Conservation (phyloP, 2,329 filamentous ascomycete species). For the Apiospora rasikravindrae region DNA sequence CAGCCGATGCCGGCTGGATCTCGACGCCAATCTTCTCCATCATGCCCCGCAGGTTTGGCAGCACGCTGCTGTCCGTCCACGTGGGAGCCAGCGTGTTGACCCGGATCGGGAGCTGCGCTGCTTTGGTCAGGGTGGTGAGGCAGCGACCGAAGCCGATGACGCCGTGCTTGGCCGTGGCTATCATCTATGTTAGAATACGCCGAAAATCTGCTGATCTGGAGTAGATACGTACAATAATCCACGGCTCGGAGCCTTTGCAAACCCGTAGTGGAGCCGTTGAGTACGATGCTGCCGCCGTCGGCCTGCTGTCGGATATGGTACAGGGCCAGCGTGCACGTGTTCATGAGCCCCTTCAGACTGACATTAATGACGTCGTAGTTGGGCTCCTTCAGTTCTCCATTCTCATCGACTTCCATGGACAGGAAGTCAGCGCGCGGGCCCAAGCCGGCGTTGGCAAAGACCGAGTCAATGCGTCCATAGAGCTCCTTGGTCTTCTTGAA, state of each 20-base stretch:
- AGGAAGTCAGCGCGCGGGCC: constrained; percentile 52
- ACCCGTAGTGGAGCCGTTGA: constrained; percentile 56
- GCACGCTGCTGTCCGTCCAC: constrained; percentile 58
- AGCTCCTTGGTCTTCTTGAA: constrained; percentile 61
- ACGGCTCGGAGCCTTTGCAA: constrained; percentile 55
- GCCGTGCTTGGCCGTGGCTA: constrained; percentile 59
- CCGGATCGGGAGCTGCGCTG: constrained; percentile 51
- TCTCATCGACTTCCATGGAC: constrained; percentile 50
- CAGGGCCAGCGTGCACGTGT: constrained; percentile 54
- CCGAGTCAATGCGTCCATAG: constrained; percentile 77
- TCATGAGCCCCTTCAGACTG: constrained; percentile 54
- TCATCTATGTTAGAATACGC: background rate
- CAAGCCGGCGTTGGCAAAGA: constrained; percentile 71
- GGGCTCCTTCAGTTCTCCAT: constrained; percentile 55
- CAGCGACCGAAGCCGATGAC: constrained; percentile 59
- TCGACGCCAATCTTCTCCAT: constrained; percentile 46
- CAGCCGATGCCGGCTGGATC: constrained; percentile 50
- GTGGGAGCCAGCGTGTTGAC: constrained; percentile 61
- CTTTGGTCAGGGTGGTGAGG: constrained; percentile 44
- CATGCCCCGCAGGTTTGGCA: constrained; percentile 44
- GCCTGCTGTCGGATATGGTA: constrained; percentile 55
- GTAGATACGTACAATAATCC: constrained; percentile 50
- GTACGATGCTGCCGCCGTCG: constrained; percentile 57
- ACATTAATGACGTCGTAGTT: constrained; percentile 50
- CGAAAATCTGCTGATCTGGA: background rate